Base-by-base conservation (phyloP, 768 basidiomycete genomes). In the Rhodotorula taiwanensis region DNA sequence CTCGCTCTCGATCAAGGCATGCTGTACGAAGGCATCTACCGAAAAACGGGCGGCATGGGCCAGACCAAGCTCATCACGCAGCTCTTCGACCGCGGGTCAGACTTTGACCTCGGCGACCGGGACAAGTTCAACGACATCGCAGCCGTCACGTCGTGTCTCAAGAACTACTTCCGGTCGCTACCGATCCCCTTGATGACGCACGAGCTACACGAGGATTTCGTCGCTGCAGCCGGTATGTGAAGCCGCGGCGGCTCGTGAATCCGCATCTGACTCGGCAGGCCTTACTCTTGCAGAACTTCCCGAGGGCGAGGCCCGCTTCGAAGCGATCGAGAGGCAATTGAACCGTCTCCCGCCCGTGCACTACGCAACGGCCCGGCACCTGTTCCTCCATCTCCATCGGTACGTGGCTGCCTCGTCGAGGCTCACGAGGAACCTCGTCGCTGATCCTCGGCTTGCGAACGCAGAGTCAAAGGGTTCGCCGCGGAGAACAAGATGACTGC, bases 21-120 rank as follows among this genome's bases (percentile, higher is more conserved):
- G 78, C 90, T 95, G 62, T 92, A 92, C 72, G 95, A 99, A 76
- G 95, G 95, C 16, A 90, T 99, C 67, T 99, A 99, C 76, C 89
- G 95, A 67, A 99, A 99, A 79, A 90, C 86, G 0, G 95, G 95
- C 34, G 95, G 95, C 5, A 85, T 88, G 33, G 82, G 87, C 4
- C 93, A 93, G 72, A 87, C 89, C 41, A 94, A 94, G 78, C 81
- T 81, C 55, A 97, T 99, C 77, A 92, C 89, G 0, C 88, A 93
- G 67, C 80, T 94, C 30, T 99, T 99, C 72, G 95, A 98, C 73
- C 83, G 87, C 52, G 92, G 90, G 57, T 74, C 80, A 21, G 79
- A 89, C 0, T 98, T 99, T 74, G 91, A 98, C 73, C 82, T 98
- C 41, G 79, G 80, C 50, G 91, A 99, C 75, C 77, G 80, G 7